Conservation (phyloP, 495 filamentous ascomycete genomes). For the Lepraria neglecta region DNA sequence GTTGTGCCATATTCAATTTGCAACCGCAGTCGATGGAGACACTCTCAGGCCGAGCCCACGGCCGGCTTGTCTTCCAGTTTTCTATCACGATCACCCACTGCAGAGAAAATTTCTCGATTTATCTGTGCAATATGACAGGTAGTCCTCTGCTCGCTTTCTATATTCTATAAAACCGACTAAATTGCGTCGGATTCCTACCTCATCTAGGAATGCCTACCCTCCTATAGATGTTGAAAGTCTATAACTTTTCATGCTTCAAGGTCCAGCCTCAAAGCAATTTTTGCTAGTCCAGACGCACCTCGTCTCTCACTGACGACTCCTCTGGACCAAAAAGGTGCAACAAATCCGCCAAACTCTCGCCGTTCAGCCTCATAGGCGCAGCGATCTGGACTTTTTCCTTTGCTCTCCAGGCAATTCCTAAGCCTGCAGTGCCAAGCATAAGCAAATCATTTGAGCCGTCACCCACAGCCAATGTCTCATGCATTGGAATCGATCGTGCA, state of each 20-base stretch:
- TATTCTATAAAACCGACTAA: too few relatives aligned
- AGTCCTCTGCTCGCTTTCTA: too few relatives aligned
- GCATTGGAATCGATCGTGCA: conserved; percentile 60
- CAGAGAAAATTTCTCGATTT: too few relatives aligned
- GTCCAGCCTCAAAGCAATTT: neutral
- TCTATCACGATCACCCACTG: too few relatives aligned
- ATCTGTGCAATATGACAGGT: too few relatives aligned
- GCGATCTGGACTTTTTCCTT: conserved; percentile 87
- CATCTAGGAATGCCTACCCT: neutral
- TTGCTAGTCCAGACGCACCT: neutral
- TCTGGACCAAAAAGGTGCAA: conserved; percentile 63
- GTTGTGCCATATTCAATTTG: neutral
- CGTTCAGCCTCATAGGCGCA: conserved; percentile 76
- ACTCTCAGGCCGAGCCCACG: too few relatives aligned
- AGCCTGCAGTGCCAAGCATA: conserved; percentile 83
- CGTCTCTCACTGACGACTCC: neutral
- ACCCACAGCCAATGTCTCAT: conserved; percentile 80
- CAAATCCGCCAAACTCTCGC: conserved; percentile 69
- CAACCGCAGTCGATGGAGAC: too few relatives aligned
- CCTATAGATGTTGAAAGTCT: neutral
- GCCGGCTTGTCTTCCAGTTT: too few relatives aligned
- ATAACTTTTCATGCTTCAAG: too few relatives aligned
- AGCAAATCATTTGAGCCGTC: conserved; percentile 93
- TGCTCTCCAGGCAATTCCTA: conserved; percentile 90
- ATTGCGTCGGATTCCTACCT: too few relatives aligned